phyloP scores from a whole-genome alignment of 805 yeast species.

The Ogataea zsoltii region DNA sequence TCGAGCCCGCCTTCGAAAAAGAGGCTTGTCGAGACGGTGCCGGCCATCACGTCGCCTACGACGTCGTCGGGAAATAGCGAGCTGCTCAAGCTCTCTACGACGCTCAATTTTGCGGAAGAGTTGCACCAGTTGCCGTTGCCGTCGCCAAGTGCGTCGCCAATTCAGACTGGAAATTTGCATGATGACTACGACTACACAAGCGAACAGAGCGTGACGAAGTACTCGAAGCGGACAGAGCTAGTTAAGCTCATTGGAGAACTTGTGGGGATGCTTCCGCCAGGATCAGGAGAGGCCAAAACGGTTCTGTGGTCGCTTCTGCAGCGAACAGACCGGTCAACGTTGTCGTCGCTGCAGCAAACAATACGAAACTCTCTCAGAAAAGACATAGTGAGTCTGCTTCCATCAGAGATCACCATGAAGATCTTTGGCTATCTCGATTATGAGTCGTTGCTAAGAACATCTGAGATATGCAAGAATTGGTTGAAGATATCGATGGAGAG shows the following conservation, averaged over 20 bases:
- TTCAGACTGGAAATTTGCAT: slow-evolving; percentile 34
- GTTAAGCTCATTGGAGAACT: slow-evolving; percentile 40
- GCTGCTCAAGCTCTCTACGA: slow-evolving; percentile 13
- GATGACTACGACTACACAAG: slow-evolving; percentile 25
- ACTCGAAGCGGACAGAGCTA: slow-evolving; percentile 30
- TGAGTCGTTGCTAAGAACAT: slow-evolving; percentile 56
- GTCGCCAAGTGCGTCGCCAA: slow-evolving; percentile 67
- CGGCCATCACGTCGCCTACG: slow-evolving; percentile 16
- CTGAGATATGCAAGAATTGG: slow-evolving; percentile 74
- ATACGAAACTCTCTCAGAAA: slow-evolving; percentile 61
- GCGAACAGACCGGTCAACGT: slow-evolving; percentile 56
- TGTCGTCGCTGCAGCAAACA: slow-evolving; percentile 57
- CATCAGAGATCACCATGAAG: slow-evolving; percentile 69
- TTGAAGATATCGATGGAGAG: slow-evolving; percentile 58
- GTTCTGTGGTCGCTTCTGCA: slow-evolving; percentile 50
- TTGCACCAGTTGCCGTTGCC: slow-evolving; percentile 57
- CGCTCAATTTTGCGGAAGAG: slow-evolving; percentile 24
- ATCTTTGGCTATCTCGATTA: slow-evolving; percentile 68
- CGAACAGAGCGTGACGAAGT: slow-evolving; percentile 10
- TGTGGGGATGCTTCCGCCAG: slow-evolving; percentile 40
- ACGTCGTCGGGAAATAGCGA: slow-evolving; percentile 17
- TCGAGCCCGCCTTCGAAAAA: slow-evolving; percentile 23
- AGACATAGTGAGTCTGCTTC: slow-evolving; percentile 71
- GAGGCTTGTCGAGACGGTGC: slow-evolving; percentile 17
- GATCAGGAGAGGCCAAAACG: slow-evolving; percentile 53